phyloP scores from a whole-genome alignment of 352 stramenopile species.

The Blastocystis sp. region DNA sequence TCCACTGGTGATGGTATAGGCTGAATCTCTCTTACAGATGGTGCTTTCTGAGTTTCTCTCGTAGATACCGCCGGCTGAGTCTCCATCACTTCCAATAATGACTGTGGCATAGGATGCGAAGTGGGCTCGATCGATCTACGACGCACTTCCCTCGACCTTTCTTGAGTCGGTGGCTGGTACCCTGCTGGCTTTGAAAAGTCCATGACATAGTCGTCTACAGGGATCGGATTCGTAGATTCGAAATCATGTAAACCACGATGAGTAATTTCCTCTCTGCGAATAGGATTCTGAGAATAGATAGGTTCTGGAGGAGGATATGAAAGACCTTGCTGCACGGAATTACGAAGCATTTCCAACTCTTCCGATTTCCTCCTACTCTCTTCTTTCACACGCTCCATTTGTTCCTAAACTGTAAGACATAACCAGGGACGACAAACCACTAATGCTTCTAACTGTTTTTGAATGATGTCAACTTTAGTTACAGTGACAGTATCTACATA shows the following conservation, averaged over 20 bases:
- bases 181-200: constrained; percentile 40
- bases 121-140: background rate
- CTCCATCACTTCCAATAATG: background rate
- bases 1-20: too few relatives aligned
- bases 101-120: background rate
- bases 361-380: constrained; percentile 50
- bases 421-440: background rate
- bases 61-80: background rate
- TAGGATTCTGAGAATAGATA: background rate
- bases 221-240: background rate
- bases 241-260: background rate
- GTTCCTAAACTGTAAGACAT: background rate
- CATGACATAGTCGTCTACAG: constrained; percentile 42
- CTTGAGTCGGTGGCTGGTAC: background rate
- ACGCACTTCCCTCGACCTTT: background rate
- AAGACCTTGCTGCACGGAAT: constrained; percentile 1
- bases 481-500: constrained; percentile 42
- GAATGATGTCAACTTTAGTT: constrained; percentile 54
- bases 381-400: constrained; percentile 58
- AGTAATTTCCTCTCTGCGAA: background rate
- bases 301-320: background rate
- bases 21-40: too few relatives aligned
- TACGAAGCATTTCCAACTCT: constrained; percentile 41
- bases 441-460: constrained; percentile 49
- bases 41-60: too few relatives aligned